Conservation (phyloP, 2,329 filamentous ascomycete genomes). For the Pseudocercospora musae region DNA sequence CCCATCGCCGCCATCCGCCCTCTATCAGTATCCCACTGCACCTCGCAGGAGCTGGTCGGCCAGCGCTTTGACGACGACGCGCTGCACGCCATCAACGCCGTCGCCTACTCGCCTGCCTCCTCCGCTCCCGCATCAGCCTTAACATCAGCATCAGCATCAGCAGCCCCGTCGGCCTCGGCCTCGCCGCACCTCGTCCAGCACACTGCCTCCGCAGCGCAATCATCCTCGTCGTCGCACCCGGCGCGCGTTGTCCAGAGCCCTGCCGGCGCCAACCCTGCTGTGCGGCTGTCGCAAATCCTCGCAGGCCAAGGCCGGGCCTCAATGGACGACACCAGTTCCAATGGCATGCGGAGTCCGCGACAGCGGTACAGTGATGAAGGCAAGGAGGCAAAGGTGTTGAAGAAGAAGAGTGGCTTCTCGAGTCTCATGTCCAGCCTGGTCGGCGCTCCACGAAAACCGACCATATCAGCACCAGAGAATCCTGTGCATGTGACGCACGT, state of each 20-base stretch:
- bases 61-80: slow-evolving; percentile 40
- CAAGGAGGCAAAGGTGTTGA: slow-evolving; percentile 58
- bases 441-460: slow-evolving; percentile 80
- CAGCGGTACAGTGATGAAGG: slow-evolving; percentile 78
- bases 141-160: slow-evolving; percentile 7
- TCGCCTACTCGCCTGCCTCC: slow-evolving; percentile 27
- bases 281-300: slow-evolving; percentile 44
- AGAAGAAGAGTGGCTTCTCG: slow-evolving; percentile 86
- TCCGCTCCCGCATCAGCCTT: slow-evolving; percentile 6
- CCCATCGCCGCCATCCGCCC: slow-evolving; percentile 14
- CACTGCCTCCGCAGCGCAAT: background rate
- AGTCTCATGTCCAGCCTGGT: slow-evolving; percentile 82
- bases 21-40: slow-evolving; percentile 34
- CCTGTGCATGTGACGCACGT: slow-evolving; percentile 98
- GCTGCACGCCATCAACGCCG: slow-evolving; percentile 37
- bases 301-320: slow-evolving; percentile 40
- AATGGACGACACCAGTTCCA: slow-evolving; percentile 49
- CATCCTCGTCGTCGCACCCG: slow-evolving; percentile 11
- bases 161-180: background rate
- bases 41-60: slow-evolving; percentile 38
- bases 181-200: slow-evolving; percentile 12
- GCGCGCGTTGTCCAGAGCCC: slow-evolving; percentile 10
- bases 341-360: slow-evolving; percentile 54
- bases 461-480: slow-evolving; percentile 97
- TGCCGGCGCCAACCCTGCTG: slow-evolving; percentile 27